Evolutionary conservation across 495 filamentous ascomycete genomes (phyloP).

Genomic region (Trichocladium uniseriatum): DNA sequence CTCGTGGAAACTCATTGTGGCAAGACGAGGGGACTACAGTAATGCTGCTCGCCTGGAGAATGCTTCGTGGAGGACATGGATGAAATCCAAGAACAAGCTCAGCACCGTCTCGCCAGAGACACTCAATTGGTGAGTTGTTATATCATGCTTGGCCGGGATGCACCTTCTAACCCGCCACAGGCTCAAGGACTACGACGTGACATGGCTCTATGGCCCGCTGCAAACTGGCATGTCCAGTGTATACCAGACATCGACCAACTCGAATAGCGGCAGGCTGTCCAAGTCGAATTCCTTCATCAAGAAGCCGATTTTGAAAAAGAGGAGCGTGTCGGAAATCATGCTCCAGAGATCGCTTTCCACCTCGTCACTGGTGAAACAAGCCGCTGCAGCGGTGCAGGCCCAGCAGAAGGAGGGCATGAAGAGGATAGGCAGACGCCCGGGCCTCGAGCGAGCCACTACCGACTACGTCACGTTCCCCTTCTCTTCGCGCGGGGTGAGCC

Average conservation of each 20-base stretch:
- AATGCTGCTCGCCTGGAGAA: constrained; percentile 84
- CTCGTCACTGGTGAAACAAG: constrained; percentile 87
- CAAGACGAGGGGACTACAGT: constrained; percentile 63
- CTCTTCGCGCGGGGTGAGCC: constrained; percentile 47
- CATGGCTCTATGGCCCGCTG: constrained; percentile 93
- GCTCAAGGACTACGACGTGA: constrained; percentile 96
- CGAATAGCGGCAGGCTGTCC: constrained; percentile 48
- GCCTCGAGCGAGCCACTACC: constrained; percentile 50
- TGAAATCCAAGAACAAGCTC: constrained; percentile 76
- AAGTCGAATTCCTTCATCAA: constrained; percentile 75
- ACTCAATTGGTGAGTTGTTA: constrained; percentile 67
- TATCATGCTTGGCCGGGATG: neutral
- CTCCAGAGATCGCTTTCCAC: constrained; percentile 83
- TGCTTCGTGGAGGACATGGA: constrained; percentile 97
- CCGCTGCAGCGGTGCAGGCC: constrained; percentile 82
- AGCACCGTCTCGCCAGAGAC: constrained; percentile 81
- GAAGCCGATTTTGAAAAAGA: constrained; percentile 95
- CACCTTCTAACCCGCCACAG: constrained; percentile 38
- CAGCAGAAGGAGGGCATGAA: constrained; percentile 58
- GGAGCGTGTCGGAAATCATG: constrained; percentile 92
- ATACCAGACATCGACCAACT: constrained; percentile 43
- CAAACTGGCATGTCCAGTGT: constrained; percentile 51
- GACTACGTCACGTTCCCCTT: constrained; percentile 54
- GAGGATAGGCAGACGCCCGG: constrained; percentile 34
- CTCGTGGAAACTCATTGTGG: constrained; percentile 88